Conservation (phyloP, 768 basidiomycete genomes). For the Hericium rajendrae region DNA sequence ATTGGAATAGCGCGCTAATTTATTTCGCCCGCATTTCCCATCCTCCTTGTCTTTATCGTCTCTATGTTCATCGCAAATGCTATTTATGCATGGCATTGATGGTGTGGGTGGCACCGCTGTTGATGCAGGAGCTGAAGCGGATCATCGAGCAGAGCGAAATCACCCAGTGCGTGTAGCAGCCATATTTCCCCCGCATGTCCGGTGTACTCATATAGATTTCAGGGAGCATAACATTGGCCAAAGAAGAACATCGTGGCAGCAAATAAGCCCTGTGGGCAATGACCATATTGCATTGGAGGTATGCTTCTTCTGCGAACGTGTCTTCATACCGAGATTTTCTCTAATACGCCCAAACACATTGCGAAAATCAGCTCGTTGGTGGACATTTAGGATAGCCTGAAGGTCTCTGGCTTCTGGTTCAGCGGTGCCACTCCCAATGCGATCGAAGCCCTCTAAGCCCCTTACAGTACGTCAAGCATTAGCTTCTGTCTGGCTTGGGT, state of each 20-base stretch:
- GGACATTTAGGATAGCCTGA: constrained; percentile 97
- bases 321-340: background rate
- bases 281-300: constrained; percentile 98
- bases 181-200: background rate
- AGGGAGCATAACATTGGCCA: constrained; percentile 99
- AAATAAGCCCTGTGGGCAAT: constrained; percentile 89
- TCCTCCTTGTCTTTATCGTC: too few relatives aligned
- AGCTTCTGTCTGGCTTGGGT: constrained; percentile 25
- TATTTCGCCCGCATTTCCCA: too few relatives aligned
- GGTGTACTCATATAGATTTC: constrained; percentile 3
- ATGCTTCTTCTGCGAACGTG: background rate
- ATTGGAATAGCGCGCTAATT: too few relatives aligned
- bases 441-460: background rate
- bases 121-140: constrained; percentile 89
- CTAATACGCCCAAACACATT: constrained; percentile 43
- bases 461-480: background rate
- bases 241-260: constrained; percentile 98
- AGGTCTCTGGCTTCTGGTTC: constrained; percentile 90
- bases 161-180: constrained; percentile 58
- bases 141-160: constrained; percentile 92
- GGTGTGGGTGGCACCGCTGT: constrained; percentile 76
- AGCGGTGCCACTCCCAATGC: constrained; percentile 44
- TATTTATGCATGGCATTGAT: too few relatives aligned
- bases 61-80: too few relatives aligned
- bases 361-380: constrained; percentile 96